Evolutionary conservation across 176 grass and related monocot genomes (phyloP), one percentile per base, ranked within the genome.

Genomic region (Rhynchospora pubera): DNA sequence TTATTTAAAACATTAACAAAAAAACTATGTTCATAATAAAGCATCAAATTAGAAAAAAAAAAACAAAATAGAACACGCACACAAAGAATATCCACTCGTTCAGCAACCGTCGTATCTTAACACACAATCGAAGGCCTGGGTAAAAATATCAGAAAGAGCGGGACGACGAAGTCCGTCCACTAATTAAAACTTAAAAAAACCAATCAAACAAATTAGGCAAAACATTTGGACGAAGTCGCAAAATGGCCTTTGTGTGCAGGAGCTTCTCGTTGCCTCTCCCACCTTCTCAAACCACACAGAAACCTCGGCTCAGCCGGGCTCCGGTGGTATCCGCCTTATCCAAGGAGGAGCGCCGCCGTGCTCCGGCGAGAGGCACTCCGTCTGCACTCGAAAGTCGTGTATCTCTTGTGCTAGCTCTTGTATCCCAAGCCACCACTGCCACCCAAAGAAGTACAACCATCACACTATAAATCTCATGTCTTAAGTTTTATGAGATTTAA

Each of bases 321-420:
- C 62, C 79, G 70, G 72, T 70, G 46, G 64, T 76, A 52, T 87
- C 72, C 44, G 77, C 89, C 19, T 79, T 75, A 21, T 53, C 65
- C 28, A 76, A 65, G 42, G 78, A 63, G 51, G 85, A 75, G 64
- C 51, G 65, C 24, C 21, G 64, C 24, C 39, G 75, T 43, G 57
- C 68, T 81, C 71, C 67, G 14, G 24, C 69, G 8, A 59, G 64
- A 18, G 53, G 18, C 8, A 23, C 32, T 7, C 82, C 42, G 46
- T 89, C 90, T 18, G 84, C 73, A 15, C 56, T 78, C 43, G 94
- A 94, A 59, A 88, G 88, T 30, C 94, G 92, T 2, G 43, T 79
- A 21, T 92, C 90, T 66, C 90, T 97, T 19, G 86, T 97, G 57
- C 81, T 97, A 68, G 91, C 92, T 11, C 88, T 97, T 55, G 90